A percentile compares a stretch with the other conserved stretches of the same genome.
phyloP scores from a whole-genome alignment of 2,329 filamentous ascomycete genomes.

The Cladophialophora chaetospira region DNA sequence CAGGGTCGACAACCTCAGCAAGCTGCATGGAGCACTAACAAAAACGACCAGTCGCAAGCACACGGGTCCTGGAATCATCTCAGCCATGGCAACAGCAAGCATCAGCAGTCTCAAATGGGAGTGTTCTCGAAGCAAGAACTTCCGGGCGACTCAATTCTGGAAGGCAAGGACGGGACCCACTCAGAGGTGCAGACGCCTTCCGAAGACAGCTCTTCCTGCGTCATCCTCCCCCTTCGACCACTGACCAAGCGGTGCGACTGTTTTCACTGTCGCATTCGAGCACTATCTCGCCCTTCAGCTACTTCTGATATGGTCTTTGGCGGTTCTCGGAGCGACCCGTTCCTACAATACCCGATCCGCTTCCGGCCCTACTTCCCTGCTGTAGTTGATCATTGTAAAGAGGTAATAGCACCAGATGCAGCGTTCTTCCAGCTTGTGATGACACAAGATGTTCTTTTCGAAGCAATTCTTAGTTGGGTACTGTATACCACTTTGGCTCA shows the following conservation, averaged over 20 bases:
- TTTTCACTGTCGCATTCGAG: background rate
- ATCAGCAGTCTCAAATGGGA: background rate
- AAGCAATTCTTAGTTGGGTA: slow-evolving; percentile 19
- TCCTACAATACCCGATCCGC: slow-evolving; percentile 16
- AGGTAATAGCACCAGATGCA: slow-evolving; percentile 11
- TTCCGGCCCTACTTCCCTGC: slow-evolving; percentile 19
- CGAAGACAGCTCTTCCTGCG: background rate
- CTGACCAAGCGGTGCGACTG: background rate
- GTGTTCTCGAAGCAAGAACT: background rate
- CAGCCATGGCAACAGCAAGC: background rate
- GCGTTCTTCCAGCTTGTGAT: slow-evolving; percentile 16
- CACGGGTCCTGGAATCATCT: background rate
- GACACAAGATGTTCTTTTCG: slow-evolving; percentile 20
- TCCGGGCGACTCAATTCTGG: background rate
- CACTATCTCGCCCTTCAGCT: background rate
- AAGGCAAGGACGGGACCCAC: background rate
- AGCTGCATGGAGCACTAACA: background rate
- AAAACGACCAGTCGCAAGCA: background rate
- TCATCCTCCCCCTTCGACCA: background rate
- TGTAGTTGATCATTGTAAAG: slow-evolving; percentile 18
- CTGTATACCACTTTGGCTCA: slow-evolving; percentile 13
- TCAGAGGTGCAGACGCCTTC: background rate
- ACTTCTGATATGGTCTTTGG: slow-evolving; percentile 18
- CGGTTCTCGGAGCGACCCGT: slow-evolving; percentile 18
- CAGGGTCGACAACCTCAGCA: background rate